phyloP scores from a whole-genome alignment of 1,139 yeast species.

The Debaryomyces coudertii region DNA sequence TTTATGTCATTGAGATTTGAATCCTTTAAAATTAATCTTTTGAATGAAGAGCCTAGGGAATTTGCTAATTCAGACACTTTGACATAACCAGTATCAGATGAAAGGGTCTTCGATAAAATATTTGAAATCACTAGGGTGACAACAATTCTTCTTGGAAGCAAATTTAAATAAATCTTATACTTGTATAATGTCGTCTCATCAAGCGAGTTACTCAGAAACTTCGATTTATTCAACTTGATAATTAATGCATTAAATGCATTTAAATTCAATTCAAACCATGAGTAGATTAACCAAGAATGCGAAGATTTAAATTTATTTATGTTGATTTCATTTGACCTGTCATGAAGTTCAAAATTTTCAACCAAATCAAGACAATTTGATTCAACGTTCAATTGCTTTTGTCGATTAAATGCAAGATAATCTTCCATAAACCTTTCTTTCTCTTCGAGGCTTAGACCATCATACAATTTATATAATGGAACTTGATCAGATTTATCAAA shows the following conservation, averaged over 20 bases:
- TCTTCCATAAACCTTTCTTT: slow-evolving; percentile 24
- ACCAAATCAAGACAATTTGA: slow-evolving; percentile 22
- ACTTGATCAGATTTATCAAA: slow-evolving; percentile 7
- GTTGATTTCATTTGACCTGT: slow-evolving; percentile 11
- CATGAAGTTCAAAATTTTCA: slow-evolving; percentile 13
- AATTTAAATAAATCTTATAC: slow-evolving; percentile 22
- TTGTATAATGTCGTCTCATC: slow-evolving; percentile 21
- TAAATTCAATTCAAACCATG: slow-evolving; percentile 19
- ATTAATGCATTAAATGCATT: slow-evolving; percentile 6
- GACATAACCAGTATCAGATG: slow-evolving; percentile 21
- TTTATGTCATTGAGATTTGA: slow-evolving; percentile 14
- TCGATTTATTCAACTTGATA: slow-evolving; percentile 7
- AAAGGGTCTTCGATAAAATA: slow-evolving; percentile 24
- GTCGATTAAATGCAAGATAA: slow-evolving; percentile 27
- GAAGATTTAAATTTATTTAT: slow-evolving; percentile 13
- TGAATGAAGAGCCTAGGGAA: slow-evolving; percentile 18
- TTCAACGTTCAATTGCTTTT: slow-evolving; percentile 33
- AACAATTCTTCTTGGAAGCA: slow-evolving; percentile 24
- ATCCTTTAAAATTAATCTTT: slow-evolving; percentile 18
- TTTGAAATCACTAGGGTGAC: slow-evolving; percentile 26
- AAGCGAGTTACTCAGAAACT: slow-evolving; percentile 11
- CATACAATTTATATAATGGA: slow-evolving; percentile 25
- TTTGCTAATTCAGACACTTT: slow-evolving; percentile 21
- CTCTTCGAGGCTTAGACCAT: slow-evolving; percentile 15
- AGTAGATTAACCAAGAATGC: slow-evolving; percentile 15